These are phyloP conservation scores for Xylariaceae sp. DNA, from an alignment of 2,329 filamentous ascomycete genomes.

Conservation along the genomic window DNA sequence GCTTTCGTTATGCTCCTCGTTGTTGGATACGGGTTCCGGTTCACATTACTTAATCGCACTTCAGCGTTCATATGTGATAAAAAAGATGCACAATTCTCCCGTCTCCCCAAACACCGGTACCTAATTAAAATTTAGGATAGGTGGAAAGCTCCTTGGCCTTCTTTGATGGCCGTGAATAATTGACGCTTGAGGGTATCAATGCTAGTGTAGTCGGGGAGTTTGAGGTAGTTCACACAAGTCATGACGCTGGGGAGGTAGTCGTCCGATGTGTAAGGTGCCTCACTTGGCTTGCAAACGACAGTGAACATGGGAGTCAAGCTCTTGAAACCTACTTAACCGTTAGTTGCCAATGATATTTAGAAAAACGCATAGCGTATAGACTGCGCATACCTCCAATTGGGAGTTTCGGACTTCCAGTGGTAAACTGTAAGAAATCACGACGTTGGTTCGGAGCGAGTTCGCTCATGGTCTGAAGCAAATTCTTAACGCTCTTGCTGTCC, in stretches of 20 bases:
- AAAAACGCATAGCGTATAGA: constrained; percentile 4
- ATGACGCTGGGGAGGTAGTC: constrained; percentile 99
- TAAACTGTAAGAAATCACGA: constrained; percentile 94
- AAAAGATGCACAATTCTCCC: constrained; percentile 7
- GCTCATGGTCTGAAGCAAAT: constrained; percentile 91
- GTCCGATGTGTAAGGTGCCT: constrained; percentile 86
- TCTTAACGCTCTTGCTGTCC: constrained; percentile 92
- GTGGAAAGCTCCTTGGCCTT: constrained; percentile 97
- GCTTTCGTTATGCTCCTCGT: constrained; percentile 7
- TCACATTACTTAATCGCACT: constrained; percentile 17
- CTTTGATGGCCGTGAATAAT: constrained; percentile 78
- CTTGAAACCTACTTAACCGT: constrained; percentile 70
- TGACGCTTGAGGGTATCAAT: constrained; percentile 71
- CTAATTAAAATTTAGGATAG: constrained; percentile 56
- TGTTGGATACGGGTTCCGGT: constrained; percentile 10
- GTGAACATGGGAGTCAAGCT: constrained; percentile 97
- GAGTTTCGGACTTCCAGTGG: constrained; percentile 94
- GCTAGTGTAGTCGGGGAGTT: constrained; percentile 87
- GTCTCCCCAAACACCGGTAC: neutral
- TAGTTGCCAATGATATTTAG: constrained; percentile 23
- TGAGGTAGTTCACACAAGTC: constrained; percentile 99
- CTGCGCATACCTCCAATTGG: constrained; percentile 81
- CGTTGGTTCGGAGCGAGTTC: constrained; percentile 68
- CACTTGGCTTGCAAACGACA: constrained; percentile 97
- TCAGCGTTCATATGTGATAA: constrained; percentile 16